Evolutionary conservation across 495 filamentous ascomycete genomes (phyloP).

Genomic region (Annulohypoxylon stygium): DNA sequence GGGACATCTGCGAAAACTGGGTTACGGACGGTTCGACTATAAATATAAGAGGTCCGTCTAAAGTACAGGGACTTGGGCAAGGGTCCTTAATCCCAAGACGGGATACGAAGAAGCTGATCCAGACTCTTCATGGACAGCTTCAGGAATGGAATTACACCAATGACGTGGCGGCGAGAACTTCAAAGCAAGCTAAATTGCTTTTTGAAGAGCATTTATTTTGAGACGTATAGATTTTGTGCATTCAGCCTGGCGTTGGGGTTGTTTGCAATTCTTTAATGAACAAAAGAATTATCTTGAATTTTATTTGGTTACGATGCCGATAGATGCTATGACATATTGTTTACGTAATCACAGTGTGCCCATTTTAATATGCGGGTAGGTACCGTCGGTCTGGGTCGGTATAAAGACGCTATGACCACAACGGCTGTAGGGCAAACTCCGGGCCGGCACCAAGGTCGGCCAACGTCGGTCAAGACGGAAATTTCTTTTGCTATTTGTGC

Average conservation of each 20-base stretch:
- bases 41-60: conserved; percentile 51
- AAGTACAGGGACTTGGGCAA: conserved; percentile 42
- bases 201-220: conserved; percentile 46
- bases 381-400: conserved; percentile 1
- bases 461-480: conserved; percentile 19
- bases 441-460: conserved; percentile 3
- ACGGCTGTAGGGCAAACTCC: conserved; percentile 15
- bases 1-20: conserved; percentile 59
- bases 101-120: conserved; percentile 40
- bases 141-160: conserved; percentile 50
- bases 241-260: conserved; percentile 43
- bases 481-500: conserved; percentile 22
- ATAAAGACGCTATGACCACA: conserved; percentile 40
- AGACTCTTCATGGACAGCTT: conserved; percentile 36
- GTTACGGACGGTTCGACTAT: conserved; percentile 47
- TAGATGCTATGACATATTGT: not conserved
- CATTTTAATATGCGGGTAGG: not conserved
- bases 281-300: not conserved
- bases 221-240: conserved; percentile 13
- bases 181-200: conserved; percentile 15
- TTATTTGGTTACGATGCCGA: not conserved
- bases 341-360: not conserved
- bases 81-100: conserved; percentile 48
- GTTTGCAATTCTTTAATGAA: not conserved
- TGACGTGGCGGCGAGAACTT: conserved; percentile 32